A percentile compares a stretch with the other conserved stretches of the same genome.
Conservation (phyloP, 805 yeast species). For the Ogataea populi-albae region DNA sequence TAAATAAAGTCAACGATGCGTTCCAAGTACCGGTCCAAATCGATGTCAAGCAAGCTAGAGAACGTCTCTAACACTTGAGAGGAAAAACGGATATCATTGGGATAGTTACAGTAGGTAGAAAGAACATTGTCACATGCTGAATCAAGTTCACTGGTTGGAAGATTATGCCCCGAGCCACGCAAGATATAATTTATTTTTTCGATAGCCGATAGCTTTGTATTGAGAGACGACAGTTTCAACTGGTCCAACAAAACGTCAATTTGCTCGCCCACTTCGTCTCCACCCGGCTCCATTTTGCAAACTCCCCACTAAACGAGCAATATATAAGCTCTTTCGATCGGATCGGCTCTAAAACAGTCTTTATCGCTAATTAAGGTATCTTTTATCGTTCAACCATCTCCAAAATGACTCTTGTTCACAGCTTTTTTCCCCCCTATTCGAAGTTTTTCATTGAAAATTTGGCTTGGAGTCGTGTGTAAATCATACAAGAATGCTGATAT, state of each 20-base stretch:
- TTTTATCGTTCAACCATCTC: too few species aligned
- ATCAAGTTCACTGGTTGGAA: constrained; percentile 23
- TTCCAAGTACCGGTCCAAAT: constrained; percentile 28
- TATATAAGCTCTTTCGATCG: too few species aligned
- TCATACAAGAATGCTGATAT: too few species aligned
- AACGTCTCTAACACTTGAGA: constrained; percentile 40
- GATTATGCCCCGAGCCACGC: constrained; percentile 16
- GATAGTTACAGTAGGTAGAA: constrained; percentile 44
- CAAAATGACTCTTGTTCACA: too few species aligned
- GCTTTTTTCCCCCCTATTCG: too few species aligned
- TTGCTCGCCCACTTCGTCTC: constrained; percentile 6
- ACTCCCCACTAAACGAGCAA: too few species aligned
- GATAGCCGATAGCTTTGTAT: constrained; percentile 35
- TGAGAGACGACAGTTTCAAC: constrained; percentile 35
- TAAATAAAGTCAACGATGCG: constrained; percentile 40
- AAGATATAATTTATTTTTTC: constrained; percentile 30
- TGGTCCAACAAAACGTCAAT: constrained; percentile 15
- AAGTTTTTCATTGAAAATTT: too few species aligned
- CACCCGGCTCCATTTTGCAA: constrained; percentile 1
- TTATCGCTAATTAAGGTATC: too few species aligned
- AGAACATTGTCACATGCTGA: constrained; percentile 38
- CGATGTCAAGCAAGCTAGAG: constrained; percentile 30
- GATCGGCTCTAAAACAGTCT: too few species aligned
- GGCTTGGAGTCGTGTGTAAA: too few species aligned
- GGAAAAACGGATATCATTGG: constrained; percentile 51